Evolutionary conservation across 306 rosid species (phyloP), one percentile per base, ranked within the genome.

Genomic region (Mimosa pudica): DNA sequence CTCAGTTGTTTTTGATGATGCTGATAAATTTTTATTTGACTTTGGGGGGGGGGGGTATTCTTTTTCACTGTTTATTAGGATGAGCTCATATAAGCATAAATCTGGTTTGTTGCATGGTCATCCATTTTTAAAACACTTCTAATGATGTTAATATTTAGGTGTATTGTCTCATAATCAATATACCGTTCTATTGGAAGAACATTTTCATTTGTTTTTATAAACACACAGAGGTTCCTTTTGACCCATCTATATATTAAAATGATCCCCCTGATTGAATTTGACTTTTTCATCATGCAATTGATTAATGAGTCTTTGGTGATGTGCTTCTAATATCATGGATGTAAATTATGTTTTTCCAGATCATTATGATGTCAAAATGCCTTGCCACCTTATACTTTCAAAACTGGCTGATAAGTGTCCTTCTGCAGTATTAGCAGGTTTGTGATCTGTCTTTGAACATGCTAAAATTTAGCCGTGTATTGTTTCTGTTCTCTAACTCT

Each of bases 331-430:
- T 49, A 66, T 18, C 42, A 7, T 48, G 24, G 69, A 14, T 54
- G 46, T n/a, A 45, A 55, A 8, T 60, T 46, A 13, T 42, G 20
- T 17, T 62, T 78, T 85, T 78, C 69, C 90, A 96, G 99, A 93
- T 87, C 99, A 96, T 79, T 96, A 96, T 47, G 99, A 96, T 82
- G 99, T 96, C 67, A 96, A 96, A 87, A 96, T 96, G 99, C 98
- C 99, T 76, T 96, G 99, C 85, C 99, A 96, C 84, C 93, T 96
- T 77, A 96, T 96, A 77, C 98, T 96, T 76, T 91, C 99, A 20
- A 96, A 93, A 85, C 92, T 96, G 41, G 97, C 99, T 0, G 99
- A 93, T 54, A 96, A 96, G 83, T 96, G 99, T 73, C 98, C 99
- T 38, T 90, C 98, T 78, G 97, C 99, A 60, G 97, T 93, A 47